Conservation (phyloP, 805 yeast species). For the Zygotorulaspora florentina region DNA sequence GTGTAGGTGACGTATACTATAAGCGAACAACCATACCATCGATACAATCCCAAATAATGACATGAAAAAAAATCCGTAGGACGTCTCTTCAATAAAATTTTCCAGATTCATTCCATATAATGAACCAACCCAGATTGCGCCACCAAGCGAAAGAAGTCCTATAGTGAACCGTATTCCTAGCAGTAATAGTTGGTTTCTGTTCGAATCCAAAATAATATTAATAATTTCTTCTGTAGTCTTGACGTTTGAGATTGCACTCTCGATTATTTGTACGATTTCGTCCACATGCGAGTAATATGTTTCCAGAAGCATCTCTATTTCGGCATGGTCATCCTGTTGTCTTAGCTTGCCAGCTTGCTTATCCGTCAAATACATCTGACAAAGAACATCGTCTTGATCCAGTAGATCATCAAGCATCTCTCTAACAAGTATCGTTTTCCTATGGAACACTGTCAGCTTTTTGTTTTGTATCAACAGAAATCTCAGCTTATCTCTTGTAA, state of each 20-base stretch:
- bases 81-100: conserved; percentile 82
- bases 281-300: conserved; percentile 88
- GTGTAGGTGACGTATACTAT: conserved; percentile 54
- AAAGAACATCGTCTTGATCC: conserved; percentile 83
- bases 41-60: conserved; percentile 40
- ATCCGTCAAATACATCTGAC: conserved; percentile 74
- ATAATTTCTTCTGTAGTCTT: conserved; percentile 92
- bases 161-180: conserved; percentile 79
- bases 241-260: conserved; percentile 73
- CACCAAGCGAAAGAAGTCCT: conserved; percentile 77
- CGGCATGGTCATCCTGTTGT: conserved; percentile 65
- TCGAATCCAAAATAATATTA: conserved; percentile 86
- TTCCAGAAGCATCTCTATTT: conserved; percentile 85
- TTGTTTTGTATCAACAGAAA: conserved; percentile 80
- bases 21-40: conserved; percentile 44
- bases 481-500: conserved; percentile 74
- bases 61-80: conserved; percentile 61
- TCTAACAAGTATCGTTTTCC: conserved; percentile 75
- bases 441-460: conserved; percentile 75
- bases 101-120: conserved; percentile 94
- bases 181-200: conserved; percentile 88
- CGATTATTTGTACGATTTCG: conserved; percentile 89
- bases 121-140: conserved; percentile 76
- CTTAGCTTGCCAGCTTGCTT: conserved; percentile 45
- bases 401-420: conserved; percentile 80